Evolutionary conservation across 345 rosid species (phyloP), one percentile per base, ranked within the genome.

Genomic region (Euphorbia tirucalli): DNA sequence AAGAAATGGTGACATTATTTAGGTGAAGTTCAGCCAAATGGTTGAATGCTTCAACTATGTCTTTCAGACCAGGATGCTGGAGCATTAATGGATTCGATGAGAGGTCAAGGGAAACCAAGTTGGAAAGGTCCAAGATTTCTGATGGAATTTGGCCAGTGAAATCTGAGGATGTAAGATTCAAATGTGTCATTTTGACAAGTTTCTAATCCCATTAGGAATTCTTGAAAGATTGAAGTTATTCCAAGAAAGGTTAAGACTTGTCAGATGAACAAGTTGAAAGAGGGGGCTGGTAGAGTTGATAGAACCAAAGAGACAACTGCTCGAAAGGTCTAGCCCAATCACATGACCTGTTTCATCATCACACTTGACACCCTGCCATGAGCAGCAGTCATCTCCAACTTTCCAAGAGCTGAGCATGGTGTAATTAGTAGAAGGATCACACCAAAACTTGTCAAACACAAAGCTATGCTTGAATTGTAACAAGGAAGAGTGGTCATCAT

Each of bases 111-210:
- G 49, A 44, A 44, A 44, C 11, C 49, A 44, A 13, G 4, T 44
- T 44, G 49, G 49, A 44, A 44, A 44, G 49, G 1, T 44, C 49
- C 11, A 44, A 44, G 7, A 69, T 35, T 62, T 70, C 50, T 6
- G 49, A 6, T 21, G 78, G 78, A 52, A 78, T 58, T 43, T 74
- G 68, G 48, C 75, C 75, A 10, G 32, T 25, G 35, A 74, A 74
- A 0, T 0, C 0, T 6, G 78, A 74, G 1, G 0, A 7, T 8
- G 64, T 62, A 19, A 78, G 78, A 25, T 74, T 49, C 31, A 74
- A 56, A 24, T 16, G 15, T 5, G 72, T 35, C 41, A 74, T 25
- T 19, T 22, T 18, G 69, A 60, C 5, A 78, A 65, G 4, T 1
- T 55, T 0, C 13, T 25, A 3, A 78, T 50, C 18, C 16, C 68